These are phyloP conservation scores for Fragaria vesca DNA, from an alignment of 306 rosid genomes.

Conservation along the genomic window DNA sequence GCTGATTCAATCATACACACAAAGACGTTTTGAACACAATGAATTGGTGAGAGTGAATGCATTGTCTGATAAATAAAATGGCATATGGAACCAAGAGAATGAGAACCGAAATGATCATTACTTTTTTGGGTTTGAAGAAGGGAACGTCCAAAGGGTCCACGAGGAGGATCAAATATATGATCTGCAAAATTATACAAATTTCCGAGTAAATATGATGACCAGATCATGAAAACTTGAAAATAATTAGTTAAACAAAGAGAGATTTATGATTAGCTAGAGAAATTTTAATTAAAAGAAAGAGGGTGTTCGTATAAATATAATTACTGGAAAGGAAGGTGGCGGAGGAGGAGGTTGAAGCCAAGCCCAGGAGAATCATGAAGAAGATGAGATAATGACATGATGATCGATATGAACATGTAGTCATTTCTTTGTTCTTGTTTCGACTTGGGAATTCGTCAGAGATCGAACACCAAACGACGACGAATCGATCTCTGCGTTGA, in stretches of 20 bases:
- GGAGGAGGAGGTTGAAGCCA: constrained; percentile 43
- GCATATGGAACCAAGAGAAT: neutral
- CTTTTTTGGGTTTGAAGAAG: constrained; percentile 78
- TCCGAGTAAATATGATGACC: neutral
- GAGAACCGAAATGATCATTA: constrained; percentile 15
- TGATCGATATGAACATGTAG: constrained; percentile 32
- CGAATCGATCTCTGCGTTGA: constrained; percentile 31
- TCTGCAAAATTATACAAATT: constrained; percentile 40
- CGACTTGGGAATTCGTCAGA: constrained; percentile 8
- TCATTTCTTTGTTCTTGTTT: constrained; percentile 34
- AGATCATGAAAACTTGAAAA: neutral
- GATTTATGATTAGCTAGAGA: neutral
- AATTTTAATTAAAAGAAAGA: neutral
- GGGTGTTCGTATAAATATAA: neutral
- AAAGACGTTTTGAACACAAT: neutral
- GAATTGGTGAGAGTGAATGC: constrained; percentile 6
- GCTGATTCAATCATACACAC: neutral
- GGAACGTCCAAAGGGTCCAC: constrained; percentile 46
- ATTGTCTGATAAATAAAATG: neutral
- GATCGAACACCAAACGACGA: constrained; percentile 19
- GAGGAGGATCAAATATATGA: constrained; percentile 40
- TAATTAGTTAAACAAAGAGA: neutral
- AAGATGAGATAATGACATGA: constrained; percentile 32
- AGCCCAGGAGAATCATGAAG: constrained; percentile 38
- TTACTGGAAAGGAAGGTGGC: constrained; percentile 58